Percentiles rank a stretch among this genome's conserved stretches.
These are phyloP conservation scores for Cytospora mali DNA, from an alignment of 2,329 filamentous ascomycete genomes.

Conservation along the genomic window DNA sequence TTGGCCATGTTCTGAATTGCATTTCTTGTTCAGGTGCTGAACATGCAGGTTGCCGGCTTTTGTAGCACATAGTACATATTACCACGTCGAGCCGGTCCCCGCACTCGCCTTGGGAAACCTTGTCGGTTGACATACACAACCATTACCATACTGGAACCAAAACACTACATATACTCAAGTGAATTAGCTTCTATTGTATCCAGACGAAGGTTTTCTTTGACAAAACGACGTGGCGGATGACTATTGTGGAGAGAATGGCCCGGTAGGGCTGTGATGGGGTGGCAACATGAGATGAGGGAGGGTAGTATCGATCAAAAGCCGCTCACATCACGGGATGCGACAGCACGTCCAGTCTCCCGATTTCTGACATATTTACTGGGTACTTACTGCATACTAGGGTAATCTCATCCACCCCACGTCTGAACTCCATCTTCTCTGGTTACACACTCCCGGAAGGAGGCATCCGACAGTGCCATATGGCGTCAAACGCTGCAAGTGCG, in stretches of 20 bases:
- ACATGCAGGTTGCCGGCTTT: neutral
- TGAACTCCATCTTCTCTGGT: neutral
- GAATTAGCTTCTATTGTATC: neutral
- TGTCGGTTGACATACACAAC: no score
- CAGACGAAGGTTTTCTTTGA: neutral
- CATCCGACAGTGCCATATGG: neutral
- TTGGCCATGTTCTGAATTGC: neutral
- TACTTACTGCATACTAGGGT: neutral
- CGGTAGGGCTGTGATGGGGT: constrained; percentile 1
- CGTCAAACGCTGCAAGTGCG: neutral
- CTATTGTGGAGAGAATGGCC: neutral
- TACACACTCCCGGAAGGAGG: neutral
- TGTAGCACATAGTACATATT: neutral
- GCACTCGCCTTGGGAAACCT: neutral
- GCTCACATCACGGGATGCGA: neutral
- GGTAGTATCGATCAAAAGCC: neutral
- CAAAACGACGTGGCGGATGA: neutral
- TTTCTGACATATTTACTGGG: neutral
- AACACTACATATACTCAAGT: neutral
- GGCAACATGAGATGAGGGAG: neutral
- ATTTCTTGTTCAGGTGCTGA: neutral
- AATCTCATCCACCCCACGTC: neutral
- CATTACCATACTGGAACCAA: neutral
- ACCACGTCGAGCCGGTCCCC: neutral
- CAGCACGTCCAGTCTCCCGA: neutral